Base-by-base conservation (phyloP, 1,284 basidiomycete species). In the Ceratorhiza oryzae-sativae region DNA sequence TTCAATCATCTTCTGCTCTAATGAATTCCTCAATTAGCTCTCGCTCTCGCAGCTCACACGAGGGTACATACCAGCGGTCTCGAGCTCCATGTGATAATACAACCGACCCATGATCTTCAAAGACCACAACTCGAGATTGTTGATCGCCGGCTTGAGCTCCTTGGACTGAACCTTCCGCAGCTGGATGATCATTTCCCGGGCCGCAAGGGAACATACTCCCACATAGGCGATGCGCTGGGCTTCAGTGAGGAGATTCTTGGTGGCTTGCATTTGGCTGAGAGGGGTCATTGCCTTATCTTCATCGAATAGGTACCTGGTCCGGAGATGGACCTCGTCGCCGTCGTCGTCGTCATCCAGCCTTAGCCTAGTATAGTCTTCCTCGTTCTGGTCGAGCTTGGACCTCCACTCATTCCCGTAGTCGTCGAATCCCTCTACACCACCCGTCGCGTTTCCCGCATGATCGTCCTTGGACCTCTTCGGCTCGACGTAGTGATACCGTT, bases 1-100 rank as follows among this genome's bases (percentile, higher is more conserved):
- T 78, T 98, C 94, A 72, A 98, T 96, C 95, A 98, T 98, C 83
- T 91, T 93, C 87, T 97, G 95, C 79, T 98, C 95, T 97, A 82
- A 49, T 32, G 36, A 15, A 41, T 5, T 56, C 15, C 62, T 58
- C 27, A 23, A 27, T 12, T 34, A 56, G 34, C 51, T 3, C 18
- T 6, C 20, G 32, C 3, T 20, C 12, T 12, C 20, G 73, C 34
- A 39, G 8, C 36, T 39, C 36, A 39, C 36, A 39, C 13, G 36
- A 76, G 72, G 72, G 71, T 58, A 80, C 87, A 82, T 82, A 96
- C 95, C 95, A 84, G 90, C 88, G 68, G 87, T 90, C 76, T 91
- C 91, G 67, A 98, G 85, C 77, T 97, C 95, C 95, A 98, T 98
- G 83, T 98, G 95, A 82, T 97, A 96, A 81, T 96, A 97, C 74